Percentiles rank a stretch among this genome's conserved stretches.
These are phyloP conservation scores for Sugiyamaella mastotermitis DNA, from an alignment of 805 yeast species.

Conservation along the genomic window DNA sequence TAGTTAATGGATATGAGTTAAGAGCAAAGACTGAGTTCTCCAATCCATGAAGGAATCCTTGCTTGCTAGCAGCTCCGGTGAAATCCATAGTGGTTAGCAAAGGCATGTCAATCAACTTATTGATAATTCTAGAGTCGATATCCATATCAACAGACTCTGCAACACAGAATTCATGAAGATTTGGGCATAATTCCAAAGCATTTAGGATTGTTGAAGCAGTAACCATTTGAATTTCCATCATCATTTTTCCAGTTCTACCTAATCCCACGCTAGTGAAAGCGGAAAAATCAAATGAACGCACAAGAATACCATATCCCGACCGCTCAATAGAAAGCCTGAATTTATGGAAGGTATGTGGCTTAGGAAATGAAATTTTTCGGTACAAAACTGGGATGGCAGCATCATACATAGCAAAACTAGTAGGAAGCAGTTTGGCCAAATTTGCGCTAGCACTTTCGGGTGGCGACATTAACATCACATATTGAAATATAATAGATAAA, in stretches of 20 bases:
- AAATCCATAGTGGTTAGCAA: slow-evolving; percentile 70
- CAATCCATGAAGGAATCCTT: slow-evolving; percentile 53
- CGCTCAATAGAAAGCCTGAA: slow-evolving; percentile 53
- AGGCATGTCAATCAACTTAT: slow-evolving; percentile 49
- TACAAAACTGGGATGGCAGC: slow-evolving; percentile 32
- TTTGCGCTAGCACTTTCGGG: slow-evolving; percentile 15
- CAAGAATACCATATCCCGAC: slow-evolving; percentile 44
- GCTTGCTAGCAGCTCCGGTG: slow-evolving; percentile 74
- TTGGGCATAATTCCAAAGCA: slow-evolving; percentile 55
- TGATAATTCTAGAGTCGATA: slow-evolving; percentile 53
- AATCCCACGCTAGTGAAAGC: slow-evolving; percentile 85
- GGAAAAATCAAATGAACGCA: slow-evolving; percentile 76
- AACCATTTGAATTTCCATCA: slow-evolving; percentile 84
- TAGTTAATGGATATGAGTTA: slow-evolving; percentile 2
- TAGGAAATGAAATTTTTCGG: slow-evolving; percentile 48
- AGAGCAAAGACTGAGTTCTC: slow-evolving; percentile 26
- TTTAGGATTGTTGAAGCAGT: slow-evolving; percentile 64
- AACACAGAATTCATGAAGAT: slow-evolving; percentile 71
- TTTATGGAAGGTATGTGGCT: slow-evolving; percentile 73
- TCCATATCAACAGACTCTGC: slow-evolving; percentile 84
- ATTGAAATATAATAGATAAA: slow-evolving; percentile 21
- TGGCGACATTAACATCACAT: slow-evolving; percentile 17
- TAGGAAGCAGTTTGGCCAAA: slow-evolving; percentile 21
- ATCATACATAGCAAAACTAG: slow-evolving; percentile 28
- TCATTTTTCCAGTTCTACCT: slow-evolving; percentile 86